Evolutionary conservation across 2,329 filamentous ascomycete species (phyloP), one percentile per base, ranked within the genome.

Genomic region (Aspergillus clavatus): DNA sequence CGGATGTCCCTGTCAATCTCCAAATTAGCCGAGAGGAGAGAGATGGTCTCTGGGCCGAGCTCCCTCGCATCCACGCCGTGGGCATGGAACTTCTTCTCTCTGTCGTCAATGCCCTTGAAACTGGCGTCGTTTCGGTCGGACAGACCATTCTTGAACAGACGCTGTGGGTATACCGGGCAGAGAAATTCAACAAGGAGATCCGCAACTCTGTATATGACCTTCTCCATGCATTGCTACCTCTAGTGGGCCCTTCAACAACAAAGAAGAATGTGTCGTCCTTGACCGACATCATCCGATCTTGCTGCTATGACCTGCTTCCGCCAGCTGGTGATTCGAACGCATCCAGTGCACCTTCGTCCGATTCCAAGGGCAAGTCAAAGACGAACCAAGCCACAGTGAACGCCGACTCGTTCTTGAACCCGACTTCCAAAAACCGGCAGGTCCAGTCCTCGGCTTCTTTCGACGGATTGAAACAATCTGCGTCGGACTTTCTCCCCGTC

Each of bases 1-100:
- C 70, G 64, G 48, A 60, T 21, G 71, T 81, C n/a, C 79, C 83
- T 48, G 74, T 83, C 47, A 90, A 89, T 55, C 75, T 82, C 6
- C 84, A 87, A 51, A 80, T 93, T 51, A 78, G 82, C 24, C 80
- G 85, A 49, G 87, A 94, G 40, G 91, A 96, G 67, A 84, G 84
- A 49, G 88, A 95, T 42, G 80, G 83, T 36, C 75, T 96, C 3
- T 90, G 86, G 80, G 72, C 78, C 38, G 73, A 80, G 14, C 74
- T 96, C 8, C 87, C 90, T 4, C 74, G 78, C 7, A 79, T 96
- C 29, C 89, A 96, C 59, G 68, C 82, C 11, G 81, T 85, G 11
- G 78, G 81, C n/a, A 70, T 95, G 43, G 67, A 78, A 18, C 67
- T 95, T 1, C 68, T 87, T 18, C 65, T 74, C 7, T 67, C 72